phyloP scores from a whole-genome alignment of 257 asterid genomes.

The Petrea volubilis region DNA sequence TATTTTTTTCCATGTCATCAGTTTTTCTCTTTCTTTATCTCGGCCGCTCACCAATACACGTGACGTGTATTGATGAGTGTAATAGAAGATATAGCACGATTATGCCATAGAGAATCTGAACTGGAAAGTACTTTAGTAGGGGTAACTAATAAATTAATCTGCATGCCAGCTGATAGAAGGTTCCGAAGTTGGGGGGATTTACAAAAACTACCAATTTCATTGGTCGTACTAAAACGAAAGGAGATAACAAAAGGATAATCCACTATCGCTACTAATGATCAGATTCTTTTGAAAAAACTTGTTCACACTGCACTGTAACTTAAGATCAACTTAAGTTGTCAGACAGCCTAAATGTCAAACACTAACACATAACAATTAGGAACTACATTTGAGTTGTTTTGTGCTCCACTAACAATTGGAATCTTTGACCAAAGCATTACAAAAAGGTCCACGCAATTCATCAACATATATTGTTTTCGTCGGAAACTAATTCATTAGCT shows the following conservation, averaged over 20 bases:
- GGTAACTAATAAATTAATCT: no score
- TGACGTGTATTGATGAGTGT: no score
- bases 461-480: neutral
- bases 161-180: constrained; percentile 18
- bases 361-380: neutral
- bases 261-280: neutral
- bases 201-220: constrained; percentile 13
- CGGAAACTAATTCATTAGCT: neutral
- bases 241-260: neutral
- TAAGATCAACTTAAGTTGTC: neutral
- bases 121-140: neutral
- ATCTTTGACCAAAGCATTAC: neutral
- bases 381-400: neutral
- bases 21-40: no score
- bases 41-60: no score
- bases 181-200: constrained; percentile 44
- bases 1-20: no score
- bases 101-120: neutral
- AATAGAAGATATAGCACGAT: no score
- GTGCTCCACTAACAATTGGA: constrained; percentile 1
- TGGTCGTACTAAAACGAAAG: neutral
- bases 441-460: neutral
- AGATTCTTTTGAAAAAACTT: constrained; percentile 28
- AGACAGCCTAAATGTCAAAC: constrained; percentile 7
- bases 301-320: constrained; percentile 9